Evolutionary conservation across 2,329 filamentous ascomycete species (phyloP), one percentile per base, ranked within the genome.

Genomic region (Chrysoporthe austroafricana): DNA sequence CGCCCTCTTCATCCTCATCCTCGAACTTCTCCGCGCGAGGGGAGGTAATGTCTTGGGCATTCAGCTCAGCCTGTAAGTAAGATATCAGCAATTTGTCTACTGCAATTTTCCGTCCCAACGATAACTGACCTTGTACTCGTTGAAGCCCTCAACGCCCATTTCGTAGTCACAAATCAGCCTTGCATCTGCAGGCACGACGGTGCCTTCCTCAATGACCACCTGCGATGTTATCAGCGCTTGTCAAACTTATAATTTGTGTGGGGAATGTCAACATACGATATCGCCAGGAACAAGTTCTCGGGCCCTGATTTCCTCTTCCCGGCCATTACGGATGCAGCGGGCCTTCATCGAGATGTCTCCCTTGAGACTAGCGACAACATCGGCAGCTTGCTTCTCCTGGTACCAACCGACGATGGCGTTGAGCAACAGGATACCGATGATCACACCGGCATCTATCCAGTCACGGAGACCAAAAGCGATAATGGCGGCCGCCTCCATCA

Each of bases 401-500:
- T 93, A 92, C 87, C 90, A 93, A 83, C 90, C 90, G 78, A 92
- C 90, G 71, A 89, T 81, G 72, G 90, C 90, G 82, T 93, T 93
- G 71, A 93, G 88, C 76, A 90, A 74, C 66, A 93, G 82, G 79
- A 93, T 93, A 83, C 86, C 90, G 74, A 90, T 87, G 77, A 93
- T 93, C 78, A 93, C 89, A 85, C 90, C 90, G 73, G 92, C 86
- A 82, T 93, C 90, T 72, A 92, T 85, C 90, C 90, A 93, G 80
- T 91, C 89, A 77, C 86, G 85, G 71, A 93, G 88, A 86, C 90
- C 90, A 76, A 88, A 88, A 73, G 90, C 90, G 74, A 93, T 83
- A 64, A 91, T 80, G 75, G 91, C 90, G 81, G 90, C 90, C 76
- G 91, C 77, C 85, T 93, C 90, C 90, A 93, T 93, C 77, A 92